Percentiles rank a stretch among this genome's conserved stretches.
Evolutionary conservation across 495 filamentous ascomycete genomes (phyloP).

Genomic region (Aspergillus conjunctus): DNA sequence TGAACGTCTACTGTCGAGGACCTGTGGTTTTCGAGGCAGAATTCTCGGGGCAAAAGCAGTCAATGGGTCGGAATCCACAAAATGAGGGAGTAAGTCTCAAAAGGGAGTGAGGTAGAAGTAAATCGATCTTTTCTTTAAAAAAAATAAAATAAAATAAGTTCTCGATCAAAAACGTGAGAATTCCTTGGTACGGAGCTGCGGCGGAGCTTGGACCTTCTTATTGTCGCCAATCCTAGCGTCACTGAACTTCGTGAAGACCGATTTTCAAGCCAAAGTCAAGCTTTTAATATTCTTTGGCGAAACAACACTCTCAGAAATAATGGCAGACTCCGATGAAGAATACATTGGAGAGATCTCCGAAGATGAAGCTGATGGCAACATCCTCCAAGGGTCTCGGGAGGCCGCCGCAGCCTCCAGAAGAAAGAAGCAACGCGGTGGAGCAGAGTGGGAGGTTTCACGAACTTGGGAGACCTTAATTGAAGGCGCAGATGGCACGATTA

Average conservation of each 20-base stretch:
- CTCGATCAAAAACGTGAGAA: constrained; percentile 16
- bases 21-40: not conserved
- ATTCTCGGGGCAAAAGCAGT: not conserved
- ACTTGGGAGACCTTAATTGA: constrained; percentile 70
- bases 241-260: not conserved
- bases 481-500: constrained; percentile 74
- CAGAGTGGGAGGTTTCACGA: constrained; percentile 58
- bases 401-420: constrained; percentile 37
- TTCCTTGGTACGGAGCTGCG: constrained; percentile 30
- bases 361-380: constrained; percentile 75
- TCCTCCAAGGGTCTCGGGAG: constrained; percentile 48
- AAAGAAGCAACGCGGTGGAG: constrained; percentile 58
- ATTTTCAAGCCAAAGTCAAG: not conserved
- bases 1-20: constrained; percentile 10
- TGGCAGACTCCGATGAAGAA: constrained; percentile 74
- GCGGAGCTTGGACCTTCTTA: constrained; percentile 68
- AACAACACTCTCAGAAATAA: constrained; percentile 16
- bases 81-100: not conserved
- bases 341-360: constrained; percentile 78
- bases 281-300: constrained; percentile 25
- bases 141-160: constrained; percentile 4
- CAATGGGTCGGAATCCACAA: not conserved
- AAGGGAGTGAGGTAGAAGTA: not conserved
- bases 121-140: not conserved
- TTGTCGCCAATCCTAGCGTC: constrained; percentile 56